Base-by-base conservation (phyloP, 2,329 filamentous ascomycete genomes). In the Sporothrix pallida region DNA sequence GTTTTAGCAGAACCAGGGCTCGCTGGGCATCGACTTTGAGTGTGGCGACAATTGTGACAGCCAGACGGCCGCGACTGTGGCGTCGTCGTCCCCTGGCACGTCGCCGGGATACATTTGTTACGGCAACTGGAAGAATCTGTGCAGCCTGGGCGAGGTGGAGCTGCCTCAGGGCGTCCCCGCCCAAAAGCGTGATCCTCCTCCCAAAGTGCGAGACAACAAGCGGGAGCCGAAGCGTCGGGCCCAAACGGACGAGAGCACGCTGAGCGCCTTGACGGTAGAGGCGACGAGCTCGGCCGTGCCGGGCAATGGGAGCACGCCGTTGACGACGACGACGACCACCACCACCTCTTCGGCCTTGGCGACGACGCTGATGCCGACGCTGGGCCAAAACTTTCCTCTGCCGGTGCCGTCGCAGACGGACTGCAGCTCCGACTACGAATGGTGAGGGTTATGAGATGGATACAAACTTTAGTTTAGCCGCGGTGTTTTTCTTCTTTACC, bases 331-430 rank as follows among this genome's bases (percentile, higher is more conserved):
- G 5, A 37, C 58, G 6, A 62, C 10, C 8, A 54, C 65, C 46
- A 58, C 50, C 20, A 26, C 13, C 13, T 63, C 50, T 5, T 48
- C 46, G 20, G 37, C 50, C 0, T 8, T 37, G 17, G 46, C 46
- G 20, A 63, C 60, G 15, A 76, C 70, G 1, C 44, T 76, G 17
- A 23, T 65, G 13, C 76, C 76, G 17, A 72, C 70, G 0, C 46
- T 75, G 48, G 26, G 23, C 6, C 46, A 67, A 6, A 31, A 10
- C 2, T 75, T 68, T 15, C 75, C 76, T 13, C 44, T 69, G 8
- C 76, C 76, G 9, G 15, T 76, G 13, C 75, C 76, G 10, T 76
- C 75, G 31, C 76, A 77, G 58, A 77, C 76, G 0, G 75, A 77
- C 67, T 77, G 76, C 74, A 71, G 65, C n/a, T 76, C 15, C 37